These are phyloP conservation scores for Trichocladium uniseriatum DNA, from an alignment of 495 filamentous ascomycete species.

Conservation along the genomic window DNA sequence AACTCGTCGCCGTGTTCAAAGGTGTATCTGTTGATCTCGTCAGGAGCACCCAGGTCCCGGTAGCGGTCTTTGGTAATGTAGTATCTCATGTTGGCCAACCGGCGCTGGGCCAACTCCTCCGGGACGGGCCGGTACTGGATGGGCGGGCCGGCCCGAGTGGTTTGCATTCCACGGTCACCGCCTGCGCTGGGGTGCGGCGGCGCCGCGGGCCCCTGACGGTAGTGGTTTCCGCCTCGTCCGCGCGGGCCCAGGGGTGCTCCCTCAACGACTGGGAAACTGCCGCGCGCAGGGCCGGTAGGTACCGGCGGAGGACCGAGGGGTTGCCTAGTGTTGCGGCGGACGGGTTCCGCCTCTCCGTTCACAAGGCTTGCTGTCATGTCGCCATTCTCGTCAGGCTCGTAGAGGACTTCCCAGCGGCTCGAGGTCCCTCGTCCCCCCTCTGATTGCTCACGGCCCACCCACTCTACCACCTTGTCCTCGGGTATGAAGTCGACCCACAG, in stretches of 20 bases:
- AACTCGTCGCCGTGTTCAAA: slow-evolving; percentile 65
- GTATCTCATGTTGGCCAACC: slow-evolving; percentile 56
- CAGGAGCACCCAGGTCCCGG: slow-evolving; percentile 50
- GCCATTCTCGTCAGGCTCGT: slow-evolving; percentile 44
- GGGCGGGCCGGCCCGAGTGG: slow-evolving; percentile 28
- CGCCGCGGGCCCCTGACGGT: slow-evolving; percentile 3
- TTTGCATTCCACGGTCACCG: slow-evolving; percentile 1
- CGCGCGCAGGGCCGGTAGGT: slow-evolving; percentile 34
- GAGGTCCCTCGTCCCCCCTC: slow-evolving; percentile 39
- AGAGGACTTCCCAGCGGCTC: slow-evolving; percentile 47
- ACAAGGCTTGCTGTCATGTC: slow-evolving; percentile 44
- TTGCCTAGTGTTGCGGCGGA: slow-evolving; percentile 3
- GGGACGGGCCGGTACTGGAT: slow-evolving; percentile 41
- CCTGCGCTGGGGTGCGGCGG: background rate
- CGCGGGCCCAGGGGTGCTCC: slow-evolving; percentile 37
- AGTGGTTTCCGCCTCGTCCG: slow-evolving; percentile 14
- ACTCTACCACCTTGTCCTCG: slow-evolving; percentile 58
- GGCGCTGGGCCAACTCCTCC: slow-evolving; percentile 46
- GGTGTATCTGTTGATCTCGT: slow-evolving; percentile 55
- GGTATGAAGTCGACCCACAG: slow-evolving; percentile 91
- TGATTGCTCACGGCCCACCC: slow-evolving; percentile 61
- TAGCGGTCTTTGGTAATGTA: slow-evolving; percentile 40
- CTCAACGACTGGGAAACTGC: slow-evolving; percentile 28
- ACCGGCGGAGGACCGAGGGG: slow-evolving; percentile 22
- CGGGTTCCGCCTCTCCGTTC: slow-evolving; percentile 26